phyloP scores from a whole-genome alignment of 2,329 filamentous ascomycete genomes.

The Xylariales sp. region DNA sequence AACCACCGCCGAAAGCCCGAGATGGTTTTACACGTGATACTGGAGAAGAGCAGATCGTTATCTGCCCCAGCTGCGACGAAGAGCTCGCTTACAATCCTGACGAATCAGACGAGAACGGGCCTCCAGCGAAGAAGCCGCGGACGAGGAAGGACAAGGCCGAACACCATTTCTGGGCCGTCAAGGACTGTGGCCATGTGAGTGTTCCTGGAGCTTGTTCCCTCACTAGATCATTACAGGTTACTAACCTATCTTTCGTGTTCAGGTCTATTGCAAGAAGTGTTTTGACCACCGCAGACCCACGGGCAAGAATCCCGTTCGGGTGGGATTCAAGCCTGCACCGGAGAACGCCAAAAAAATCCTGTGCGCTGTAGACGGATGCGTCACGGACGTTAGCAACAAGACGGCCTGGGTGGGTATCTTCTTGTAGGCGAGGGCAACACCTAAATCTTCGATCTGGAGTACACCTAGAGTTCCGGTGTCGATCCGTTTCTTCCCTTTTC shows the following conservation, averaged over 20 bases:
- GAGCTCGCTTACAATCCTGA: constrained; percentile 73
- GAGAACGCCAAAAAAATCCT: constrained; percentile 31
- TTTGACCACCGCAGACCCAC: constrained; percentile 50
- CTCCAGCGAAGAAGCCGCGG: constrained; percentile 32
- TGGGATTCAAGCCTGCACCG: constrained; percentile 32
- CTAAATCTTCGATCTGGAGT: background rate
- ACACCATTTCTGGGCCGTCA: constrained; percentile 88
- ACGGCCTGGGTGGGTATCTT: constrained; percentile 59
- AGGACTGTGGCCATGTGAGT: constrained; percentile 84
- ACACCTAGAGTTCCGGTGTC: background rate
- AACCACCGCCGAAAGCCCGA: constrained; percentile 59
- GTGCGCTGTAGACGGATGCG: constrained; percentile 55
- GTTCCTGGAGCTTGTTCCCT: too few relatives aligned
- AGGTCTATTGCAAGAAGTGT: constrained; percentile 62
- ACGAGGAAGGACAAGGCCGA: constrained; percentile 56
- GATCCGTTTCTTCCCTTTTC: background rate
- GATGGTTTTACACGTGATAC: constrained; percentile 80
- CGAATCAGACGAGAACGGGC: constrained; percentile 25
- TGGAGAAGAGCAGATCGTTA: constrained; percentile 64
- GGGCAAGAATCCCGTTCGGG: constrained; percentile 22
- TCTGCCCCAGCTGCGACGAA: constrained; percentile 83
- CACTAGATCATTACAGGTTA: too few relatives aligned
- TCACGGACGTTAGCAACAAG: constrained; percentile 49
- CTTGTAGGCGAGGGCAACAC: constrained; percentile 28
- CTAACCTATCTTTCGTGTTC: background rate